Percentiles rank a stretch among this genome's conserved stretches.
phyloP scores from a whole-genome alignment of 2,329 filamentous ascomycete genomes.

The Aspergillus puulaauensis region DNA sequence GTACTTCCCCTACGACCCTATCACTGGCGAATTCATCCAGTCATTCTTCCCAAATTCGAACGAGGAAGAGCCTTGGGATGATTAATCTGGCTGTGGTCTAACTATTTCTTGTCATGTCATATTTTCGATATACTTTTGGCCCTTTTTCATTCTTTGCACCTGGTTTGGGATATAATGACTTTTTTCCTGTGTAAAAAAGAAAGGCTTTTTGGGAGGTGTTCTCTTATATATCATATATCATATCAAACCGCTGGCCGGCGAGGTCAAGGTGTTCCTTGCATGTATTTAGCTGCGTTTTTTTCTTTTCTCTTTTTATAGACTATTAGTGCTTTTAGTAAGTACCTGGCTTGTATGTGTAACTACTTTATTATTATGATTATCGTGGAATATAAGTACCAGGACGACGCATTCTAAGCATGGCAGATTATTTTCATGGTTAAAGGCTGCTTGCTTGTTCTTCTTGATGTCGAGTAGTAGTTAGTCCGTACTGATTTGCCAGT shows the following conservation, averaged over 20 bases:
- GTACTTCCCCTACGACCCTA: conserved; percentile 41
- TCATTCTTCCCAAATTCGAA: conserved; percentile 36
- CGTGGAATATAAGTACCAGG: not conserved
- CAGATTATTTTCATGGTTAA: not conserved
- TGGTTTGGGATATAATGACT: not conserved
- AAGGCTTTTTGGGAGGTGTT: no score
- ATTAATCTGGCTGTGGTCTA: not conserved
- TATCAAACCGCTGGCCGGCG: not conserved
- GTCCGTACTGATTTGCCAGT: no score
- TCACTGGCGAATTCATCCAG: conserved; percentile 38
- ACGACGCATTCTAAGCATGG: not conserved
- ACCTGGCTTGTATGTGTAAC: not conserved
- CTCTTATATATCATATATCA: no score
- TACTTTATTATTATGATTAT: no score
- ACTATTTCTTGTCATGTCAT: not conserved
- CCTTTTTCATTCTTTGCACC: not conserved
- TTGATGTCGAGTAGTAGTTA: no score
- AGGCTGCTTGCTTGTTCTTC: no score
- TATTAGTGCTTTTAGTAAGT: not conserved
- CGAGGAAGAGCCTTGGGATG: conserved; percentile 28
- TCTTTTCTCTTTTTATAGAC: not conserved
- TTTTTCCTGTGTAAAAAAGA: not conserved
- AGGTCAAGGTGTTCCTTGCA: not conserved
- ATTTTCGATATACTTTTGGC: not conserved
- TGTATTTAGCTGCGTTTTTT: not conserved